Evolutionary conservation across 2,329 filamentous ascomycete genomes (phyloP), one percentile per base, ranked within the genome.

Genomic region (Curvularia sp.): DNA sequence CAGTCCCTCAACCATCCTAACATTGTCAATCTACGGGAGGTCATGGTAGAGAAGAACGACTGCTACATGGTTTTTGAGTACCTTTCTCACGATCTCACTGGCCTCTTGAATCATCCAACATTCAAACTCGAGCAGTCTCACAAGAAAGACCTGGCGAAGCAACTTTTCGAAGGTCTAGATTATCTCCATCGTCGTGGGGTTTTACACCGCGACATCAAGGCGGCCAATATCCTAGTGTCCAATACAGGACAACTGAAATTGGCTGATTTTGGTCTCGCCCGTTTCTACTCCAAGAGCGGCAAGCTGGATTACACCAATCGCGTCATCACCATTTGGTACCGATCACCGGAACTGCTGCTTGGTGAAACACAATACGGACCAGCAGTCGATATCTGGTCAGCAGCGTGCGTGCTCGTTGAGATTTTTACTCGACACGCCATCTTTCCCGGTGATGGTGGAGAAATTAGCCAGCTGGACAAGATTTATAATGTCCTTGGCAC

Each of bases 31-130:
- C 80, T 97, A 18, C 87, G 91, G 65, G 93, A 97, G 79, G 92
- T 96, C 65, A 99, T 99, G 95, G 95, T 99, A 2, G 95, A 99
- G 79, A 91, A 90, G 74, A 98, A 98, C 67, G 93, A 98, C 78
- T 99, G 95, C 77, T 99, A 96, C 79, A 99, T 99, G 95, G 95
- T 99, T 3, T 99, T 99, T 65, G 95, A 99, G 76, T 99, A 99
- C 74, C 84, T 98, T 30, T 94, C 95, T 1, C 95, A 99, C 75
- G 95, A 99, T 76, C 82, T 99, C 60, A 99, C 95, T 2, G 95
- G 95, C 13, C 82, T 99, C 30, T 86, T 99, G 60, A 98, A 98
- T 70, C 95, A 99, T 72, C 95, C 95, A 0, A 90, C 89, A 0
- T 99, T 97, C 79, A 89, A 89, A 59, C 85, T 99, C 13, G 90